These are phyloP conservation scores for Rhizophora apiculata DNA, from an alignment of 345 rosid genomes.

Conservation along the genomic window DNA sequence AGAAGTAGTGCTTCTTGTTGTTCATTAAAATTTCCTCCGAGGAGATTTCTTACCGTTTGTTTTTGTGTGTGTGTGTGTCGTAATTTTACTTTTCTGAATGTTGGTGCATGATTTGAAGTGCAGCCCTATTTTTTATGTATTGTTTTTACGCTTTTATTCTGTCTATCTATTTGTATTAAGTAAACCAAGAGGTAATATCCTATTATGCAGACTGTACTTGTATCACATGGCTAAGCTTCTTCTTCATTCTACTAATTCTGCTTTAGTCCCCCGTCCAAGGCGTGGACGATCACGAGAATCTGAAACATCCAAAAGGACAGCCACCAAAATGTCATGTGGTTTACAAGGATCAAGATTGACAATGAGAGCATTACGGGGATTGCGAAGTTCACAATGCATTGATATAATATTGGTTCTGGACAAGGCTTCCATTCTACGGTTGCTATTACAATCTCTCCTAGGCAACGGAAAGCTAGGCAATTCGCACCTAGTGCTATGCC, in stretches of 20 bases:
- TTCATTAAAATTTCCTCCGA: too few species aligned
- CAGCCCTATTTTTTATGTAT: too few species aligned
- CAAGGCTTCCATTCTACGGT: slow-evolving; percentile 48
- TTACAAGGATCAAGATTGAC: slow-evolving; percentile 36
- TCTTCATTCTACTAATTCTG: slow-evolving; percentile 49
- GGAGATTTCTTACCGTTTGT: too few species aligned
- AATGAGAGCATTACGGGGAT: slow-evolving; percentile 51
- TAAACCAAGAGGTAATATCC: slow-evolving; percentile 7
- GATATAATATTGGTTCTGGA: slow-evolving; percentile 35
- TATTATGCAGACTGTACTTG: slow-evolving; percentile 39
- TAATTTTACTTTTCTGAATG: too few species aligned
- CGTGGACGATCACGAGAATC: slow-evolving; percentile 41
- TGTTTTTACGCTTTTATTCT: not conserved
- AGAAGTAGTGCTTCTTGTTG: too few species aligned
- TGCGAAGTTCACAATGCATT: slow-evolving; percentile 49
- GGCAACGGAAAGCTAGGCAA: slow-evolving; percentile 46
- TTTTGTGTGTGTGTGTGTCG: too few species aligned
- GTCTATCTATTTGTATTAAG: not conserved
- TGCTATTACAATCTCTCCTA: slow-evolving; percentile 33
- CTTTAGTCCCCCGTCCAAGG: slow-evolving; percentile 38
- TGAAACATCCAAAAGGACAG: slow-evolving; percentile 38
- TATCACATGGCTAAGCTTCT: slow-evolving; percentile 64
- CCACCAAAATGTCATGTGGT: slow-evolving; percentile 44
- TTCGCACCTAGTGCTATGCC: slow-evolving; percentile 73
- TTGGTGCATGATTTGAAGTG: too few species aligned